Evolutionary conservation across 257 asterid species (phyloP), one percentile per base, ranked within the genome.

Genomic region (Vinca minor): DNA sequence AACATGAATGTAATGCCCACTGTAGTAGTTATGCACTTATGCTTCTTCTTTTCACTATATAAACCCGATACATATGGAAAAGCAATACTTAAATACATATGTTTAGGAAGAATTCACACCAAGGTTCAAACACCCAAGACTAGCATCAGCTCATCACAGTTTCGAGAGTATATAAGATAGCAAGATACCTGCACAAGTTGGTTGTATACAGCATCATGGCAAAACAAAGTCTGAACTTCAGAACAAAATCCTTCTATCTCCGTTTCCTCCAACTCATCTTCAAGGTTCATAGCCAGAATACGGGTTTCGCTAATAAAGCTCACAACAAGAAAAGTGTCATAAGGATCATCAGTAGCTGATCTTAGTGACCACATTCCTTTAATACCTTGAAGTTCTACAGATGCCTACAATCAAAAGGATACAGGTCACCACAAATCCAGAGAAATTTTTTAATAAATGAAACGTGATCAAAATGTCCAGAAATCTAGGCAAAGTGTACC

Each of bases 121-220:
- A 23, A 53, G 23, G 47, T 72, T 32, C 36, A 39, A 38, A n/a
- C 4, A n/a, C 25, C 42, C 18, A 32, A 53, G 11, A 34, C 17
- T 3, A 59, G 15, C 25, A 32, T 26, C 21, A 18, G 12, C 46
- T 46, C 39, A 8, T 17, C 35, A 66, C 12, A 49, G 38, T 52
- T 41, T 64, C 11, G 48, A 25, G 58, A n/a, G n/a, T n/a, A n/a
- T n/a, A n/a, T n/a, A n/a, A n/a, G n/a, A n/a, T n/a, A n/a, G n/a
- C n/a, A n/a, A n/a, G n/a, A n/a, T n/a, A 85, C 97, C 96, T 90
- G 96, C 69, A 90, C 85, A 67, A 90, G 95, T 75, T 90, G 97
- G 71, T 90, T 85, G 60, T 70, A 70, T 45, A 83, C 77, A 75
- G 96, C 97, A 76, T 90, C 93, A 71, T 90, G 96, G 78, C 95